Conservation (phyloP, 768 basidiomycete genomes). For the Xerocomellus dryophilus region DNA sequence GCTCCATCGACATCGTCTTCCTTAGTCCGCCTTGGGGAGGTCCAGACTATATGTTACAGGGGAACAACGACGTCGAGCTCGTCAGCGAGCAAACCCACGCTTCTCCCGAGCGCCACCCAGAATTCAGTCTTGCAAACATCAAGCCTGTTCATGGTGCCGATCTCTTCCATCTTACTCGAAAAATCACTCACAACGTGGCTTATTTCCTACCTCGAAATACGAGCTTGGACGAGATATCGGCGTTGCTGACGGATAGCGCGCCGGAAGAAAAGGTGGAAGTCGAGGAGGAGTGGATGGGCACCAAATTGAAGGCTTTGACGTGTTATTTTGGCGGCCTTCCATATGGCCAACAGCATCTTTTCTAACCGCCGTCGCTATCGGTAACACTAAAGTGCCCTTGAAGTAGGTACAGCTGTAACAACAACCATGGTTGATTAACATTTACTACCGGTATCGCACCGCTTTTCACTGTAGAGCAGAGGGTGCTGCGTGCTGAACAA, state of each 20-base stretch:
- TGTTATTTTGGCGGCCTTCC: slow-evolving; percentile 90
- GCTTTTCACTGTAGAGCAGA: background rate
- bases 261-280: slow-evolving; percentile 70
- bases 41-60: slow-evolving; percentile 56
- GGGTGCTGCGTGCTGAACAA: background rate
- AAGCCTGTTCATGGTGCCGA: slow-evolving; percentile 80
- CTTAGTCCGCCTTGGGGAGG: slow-evolving; percentile 97
- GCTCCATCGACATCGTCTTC: slow-evolving; percentile 84
- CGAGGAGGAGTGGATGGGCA: slow-evolving; percentile 96
- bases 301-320: slow-evolving; percentile 89
- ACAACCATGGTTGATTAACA: background rate
- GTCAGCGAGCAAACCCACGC: background rate
- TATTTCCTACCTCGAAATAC: slow-evolving; percentile 88
- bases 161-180: slow-evolving; percentile 70
- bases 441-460: background rate
- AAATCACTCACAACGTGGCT: slow-evolving; percentile 78
- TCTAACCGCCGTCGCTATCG: slow-evolving; percentile 26
- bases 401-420: background rate
- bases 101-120: slow-evolving; percentile 37
- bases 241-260: slow-evolving; percentile 34
- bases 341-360: slow-evolving; percentile 62
- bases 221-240: slow-evolving; percentile 66
- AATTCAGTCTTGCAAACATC: slow-evolving; percentile 69
- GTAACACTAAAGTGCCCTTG: background rate
- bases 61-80: slow-evolving; percentile 1